Conservation (phyloP, 2,329 filamentous ascomycete species). For the Aspergillus cejpii region DNA sequence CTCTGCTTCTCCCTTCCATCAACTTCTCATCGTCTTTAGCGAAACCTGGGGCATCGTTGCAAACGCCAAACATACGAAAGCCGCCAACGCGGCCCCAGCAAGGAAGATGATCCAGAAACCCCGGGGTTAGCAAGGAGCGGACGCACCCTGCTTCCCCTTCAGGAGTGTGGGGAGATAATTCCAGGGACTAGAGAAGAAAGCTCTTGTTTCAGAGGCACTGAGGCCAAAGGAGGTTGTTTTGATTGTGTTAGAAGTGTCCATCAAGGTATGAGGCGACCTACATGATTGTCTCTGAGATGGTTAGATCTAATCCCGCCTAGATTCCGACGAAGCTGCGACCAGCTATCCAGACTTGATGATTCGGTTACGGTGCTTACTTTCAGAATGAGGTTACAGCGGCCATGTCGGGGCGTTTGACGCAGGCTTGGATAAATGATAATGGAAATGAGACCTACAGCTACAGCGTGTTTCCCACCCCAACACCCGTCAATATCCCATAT, state of each 20-base stretch:
- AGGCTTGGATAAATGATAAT: constrained; percentile 28
- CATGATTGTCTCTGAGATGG: constrained; percentile 39
- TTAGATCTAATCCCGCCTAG: constrained; percentile 39
- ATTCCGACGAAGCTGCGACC: constrained; percentile 37
- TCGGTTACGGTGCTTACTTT: constrained; percentile 27
- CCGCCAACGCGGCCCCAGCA: constrained; percentile 33
- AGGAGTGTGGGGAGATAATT: constrained; percentile 25
- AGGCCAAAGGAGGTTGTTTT: constrained; percentile 30
- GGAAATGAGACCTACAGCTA: constrained; percentile 35
- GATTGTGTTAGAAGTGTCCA: not conserved
- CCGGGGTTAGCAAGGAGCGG: constrained; percentile 26
- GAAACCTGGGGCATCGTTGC: constrained; percentile 36
- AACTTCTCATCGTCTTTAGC: constrained; percentile 28
- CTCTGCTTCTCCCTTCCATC: constrained; percentile 24
- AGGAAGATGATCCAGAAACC: constrained; percentile 40
- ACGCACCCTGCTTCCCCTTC: constrained; percentile 20
- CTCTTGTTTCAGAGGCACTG: constrained; percentile 14
- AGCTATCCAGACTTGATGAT: not conserved
- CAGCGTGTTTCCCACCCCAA: constrained; percentile 49
- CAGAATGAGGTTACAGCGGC: constrained; percentile 37
- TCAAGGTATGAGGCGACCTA: constrained; percentile 13
- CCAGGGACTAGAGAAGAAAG: constrained; percentile 28
- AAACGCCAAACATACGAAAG: constrained; percentile 28
- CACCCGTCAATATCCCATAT: constrained; percentile 48
- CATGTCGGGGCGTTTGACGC: constrained; percentile 37